These are phyloP conservation scores for Gamsiella multidivaricata DNA, from an alignment of 192 early-diverging fungal genomes.

Conservation along the genomic window DNA sequence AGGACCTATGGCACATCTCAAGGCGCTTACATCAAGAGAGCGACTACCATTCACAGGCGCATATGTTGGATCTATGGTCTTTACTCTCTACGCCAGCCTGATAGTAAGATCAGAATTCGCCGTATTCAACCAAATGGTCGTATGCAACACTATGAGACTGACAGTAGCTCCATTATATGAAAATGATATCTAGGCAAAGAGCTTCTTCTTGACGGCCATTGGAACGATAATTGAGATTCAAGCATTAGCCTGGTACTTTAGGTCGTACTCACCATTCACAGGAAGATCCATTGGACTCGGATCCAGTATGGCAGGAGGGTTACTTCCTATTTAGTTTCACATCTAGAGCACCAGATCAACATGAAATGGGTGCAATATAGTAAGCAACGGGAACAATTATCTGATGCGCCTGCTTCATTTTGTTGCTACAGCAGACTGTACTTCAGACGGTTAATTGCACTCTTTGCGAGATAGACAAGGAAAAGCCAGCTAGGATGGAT, in stretches of 20 bases:
- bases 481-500: too few relatives aligned
- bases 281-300: slow-evolving; percentile 27
- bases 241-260: slow-evolving; percentile 78
- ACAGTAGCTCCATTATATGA: too few relatives aligned
- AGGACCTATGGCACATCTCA: slow-evolving; percentile 83
- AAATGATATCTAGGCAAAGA: slow-evolving; percentile 54
- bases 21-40: slow-evolving; percentile 80
- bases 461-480: not conserved
- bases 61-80: slow-evolving; percentile 84
- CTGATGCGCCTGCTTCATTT: too few relatives aligned
- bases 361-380: not conserved
- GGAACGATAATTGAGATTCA: slow-evolving; percentile 81
- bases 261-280: slow-evolving; percentile 33
- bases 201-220: slow-evolving; percentile 82
- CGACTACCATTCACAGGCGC: slow-evolving; percentile 82
- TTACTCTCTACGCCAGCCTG: slow-evolving; percentile 87
- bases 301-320: slow-evolving; percentile 29
- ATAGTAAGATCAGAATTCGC: slow-evolving; percentile 62
- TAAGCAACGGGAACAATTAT: too few relatives aligned
- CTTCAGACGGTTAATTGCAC: too few relatives aligned
- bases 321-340: slow-evolving; percentile 28
- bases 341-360: too few relatives aligned
- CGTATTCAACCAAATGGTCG: too few relatives aligned
- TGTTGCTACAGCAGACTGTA: too few relatives aligned
- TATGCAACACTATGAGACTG: too few relatives aligned